Conservation (phyloP, 1,284 basidiomycete species). For the Apiotrichum veenhuisii region DNA sequence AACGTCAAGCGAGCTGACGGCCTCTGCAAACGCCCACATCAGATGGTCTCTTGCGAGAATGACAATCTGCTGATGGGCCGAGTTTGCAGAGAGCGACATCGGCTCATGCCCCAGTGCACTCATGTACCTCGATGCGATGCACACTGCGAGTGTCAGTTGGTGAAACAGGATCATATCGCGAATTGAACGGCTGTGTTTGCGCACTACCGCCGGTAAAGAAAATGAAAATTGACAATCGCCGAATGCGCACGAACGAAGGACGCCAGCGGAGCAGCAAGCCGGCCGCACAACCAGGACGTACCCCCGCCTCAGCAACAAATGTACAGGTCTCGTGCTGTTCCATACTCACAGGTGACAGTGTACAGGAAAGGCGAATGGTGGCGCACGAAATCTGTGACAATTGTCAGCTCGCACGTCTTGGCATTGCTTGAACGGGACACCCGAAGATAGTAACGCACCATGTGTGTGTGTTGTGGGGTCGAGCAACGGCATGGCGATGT, state of each 20-base stretch:
- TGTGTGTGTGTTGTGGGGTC: constrained; percentile 30
- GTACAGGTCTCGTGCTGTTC: neutral
- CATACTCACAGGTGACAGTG: constrained; percentile 30
- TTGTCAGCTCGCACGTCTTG: neutral
- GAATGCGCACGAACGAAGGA: neutral
- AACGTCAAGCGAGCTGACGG: constrained; percentile 27
- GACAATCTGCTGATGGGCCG: constrained; percentile 35
- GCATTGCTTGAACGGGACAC: neutral
- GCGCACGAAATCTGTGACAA: constrained; percentile 27
- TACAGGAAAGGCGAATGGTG: constrained; percentile 31
- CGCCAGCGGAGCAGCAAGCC: too few relatives aligned
- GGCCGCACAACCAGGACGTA: too few relatives aligned
- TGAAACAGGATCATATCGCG: neutral
- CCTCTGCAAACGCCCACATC: constrained; percentile 36
- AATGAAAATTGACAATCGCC: too few relatives aligned
- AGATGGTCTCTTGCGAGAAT: constrained; percentile 34
- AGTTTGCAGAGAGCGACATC: constrained; percentile 24
- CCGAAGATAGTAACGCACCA: constrained; percentile 5
- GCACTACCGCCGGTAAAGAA: neutral
- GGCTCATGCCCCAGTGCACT: constrained; percentile 13
- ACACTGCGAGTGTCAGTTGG: constrained; percentile 15
- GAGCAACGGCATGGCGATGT: constrained; percentile 26
- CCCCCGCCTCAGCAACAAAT: too few relatives aligned
- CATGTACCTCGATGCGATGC: constrained; percentile 33
- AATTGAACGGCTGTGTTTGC: too few relatives aligned